Conservation (phyloP, 2,329 filamentous ascomycete species). For the Aureobasidium pullulans region DNA sequence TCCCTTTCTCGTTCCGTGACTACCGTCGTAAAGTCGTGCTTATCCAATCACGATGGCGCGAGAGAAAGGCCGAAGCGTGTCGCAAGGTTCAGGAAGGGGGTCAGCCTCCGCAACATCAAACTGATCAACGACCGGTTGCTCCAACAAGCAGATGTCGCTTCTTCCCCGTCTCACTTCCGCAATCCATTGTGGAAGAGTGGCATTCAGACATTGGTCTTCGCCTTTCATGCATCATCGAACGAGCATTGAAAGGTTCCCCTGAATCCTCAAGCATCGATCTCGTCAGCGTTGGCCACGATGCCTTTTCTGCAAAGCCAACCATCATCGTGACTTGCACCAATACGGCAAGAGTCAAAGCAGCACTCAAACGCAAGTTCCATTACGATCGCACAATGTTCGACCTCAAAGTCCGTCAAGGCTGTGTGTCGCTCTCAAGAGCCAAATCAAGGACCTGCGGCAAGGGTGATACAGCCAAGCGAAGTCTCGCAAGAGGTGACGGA, state of each 20-base stretch:
- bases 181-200: constrained; percentile 63
- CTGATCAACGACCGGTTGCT: constrained; percentile 1
- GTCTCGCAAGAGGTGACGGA: constrained; percentile 17
- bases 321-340: constrained; percentile 72
- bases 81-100: background rate
- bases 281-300: constrained; percentile 63
- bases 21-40: constrained; percentile 28
- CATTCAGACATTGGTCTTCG: constrained; percentile 64
- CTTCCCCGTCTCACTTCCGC: constrained; percentile 43
- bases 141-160: constrained; percentile 9
- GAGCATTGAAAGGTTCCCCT: constrained; percentile 64
- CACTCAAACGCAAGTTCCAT: constrained; percentile 61
- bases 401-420: constrained; percentile 63
- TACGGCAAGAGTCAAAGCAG: constrained; percentile 62
- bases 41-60: constrained; percentile 29
- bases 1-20: constrained; percentile 22
- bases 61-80: constrained; percentile 14
- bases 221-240: constrained; percentile 62
- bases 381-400: constrained; percentile 60
- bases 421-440: constrained; percentile 19
- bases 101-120: background rate
- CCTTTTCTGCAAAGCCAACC: constrained; percentile 60
- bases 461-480: constrained; percentile 22
- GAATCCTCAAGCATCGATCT: constrained; percentile 75
- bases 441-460: background rate